Evolutionary conservation across 495 filamentous ascomycete genomes (phyloP), one percentile per base, ranked within the genome.

Genomic region (Jackrogersella minutella): DNA sequence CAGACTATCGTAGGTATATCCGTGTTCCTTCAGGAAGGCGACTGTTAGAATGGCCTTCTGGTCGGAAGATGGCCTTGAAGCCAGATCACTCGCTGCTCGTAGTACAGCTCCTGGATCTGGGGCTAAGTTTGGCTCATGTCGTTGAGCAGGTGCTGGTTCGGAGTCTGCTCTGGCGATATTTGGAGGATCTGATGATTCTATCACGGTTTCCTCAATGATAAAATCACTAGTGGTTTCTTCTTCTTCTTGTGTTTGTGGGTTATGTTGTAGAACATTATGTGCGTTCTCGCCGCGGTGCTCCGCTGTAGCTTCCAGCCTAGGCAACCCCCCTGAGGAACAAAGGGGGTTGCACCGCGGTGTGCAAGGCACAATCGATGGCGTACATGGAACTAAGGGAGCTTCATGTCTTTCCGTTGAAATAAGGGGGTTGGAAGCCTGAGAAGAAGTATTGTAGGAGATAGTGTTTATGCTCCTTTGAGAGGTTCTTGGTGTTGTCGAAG

Each of bases 51-150:
- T 21, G 0, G 56, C 22, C 37, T 44, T 68, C 9, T 59, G 44
- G 6, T 34, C 5, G 2, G 31, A 10, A 28, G 50, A 51, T n/a
- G 60, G 36, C 9, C 59, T 49, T 44, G 78, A 76, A 0, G 73
- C 76, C 17, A 77, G 70, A 50, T 83, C 80, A 49, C 79, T 81
- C 1, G 73, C 46, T 36, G 74, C 71, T 76, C 61, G 73, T 44
- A 43, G 33, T 9, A 43, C 73, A 33, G 28, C 55, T 39, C 17
- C 71, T 39, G 28, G 64, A 54, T 14, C 46, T 47, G 17, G 52
- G 19, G 43, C 28, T 2, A 17, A 54, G 6, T 57, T 64, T 24
- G 49, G 59, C 24, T 69, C 49, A 0, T 52, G 62, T 11, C 69
- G 68, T 51, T 79, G 78, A 16, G 57, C n/a, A 2, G 69, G 67